Evolutionary conservation across 2,329 filamentous ascomycete species (phyloP).

Genomic region (Ophiobolus disseminans): DNA sequence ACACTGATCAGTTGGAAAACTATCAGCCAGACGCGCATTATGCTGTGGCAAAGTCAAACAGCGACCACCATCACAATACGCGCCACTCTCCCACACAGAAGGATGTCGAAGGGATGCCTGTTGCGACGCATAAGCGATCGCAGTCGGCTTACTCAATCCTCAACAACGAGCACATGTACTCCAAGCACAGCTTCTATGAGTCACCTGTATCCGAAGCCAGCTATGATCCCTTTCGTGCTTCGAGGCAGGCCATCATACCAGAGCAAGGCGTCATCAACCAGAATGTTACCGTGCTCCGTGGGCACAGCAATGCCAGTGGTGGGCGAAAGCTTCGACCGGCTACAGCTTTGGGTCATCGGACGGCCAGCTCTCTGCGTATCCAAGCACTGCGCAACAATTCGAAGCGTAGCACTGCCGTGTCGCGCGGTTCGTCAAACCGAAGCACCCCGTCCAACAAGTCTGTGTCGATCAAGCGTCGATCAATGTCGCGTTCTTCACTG

Average conservation of each 20-base stretch:
- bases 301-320: conserved; percentile 33
- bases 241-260: conserved; percentile 59
- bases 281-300: conserved; percentile 72
- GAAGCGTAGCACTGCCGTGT: conserved; percentile 41
- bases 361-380: conserved; percentile 53
- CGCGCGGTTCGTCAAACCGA: conserved; percentile 41
- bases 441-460: conserved; percentile 39
- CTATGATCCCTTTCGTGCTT: conserved; percentile 85
- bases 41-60: conserved; percentile 77
- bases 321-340: conserved; percentile 47
- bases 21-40: conserved; percentile 72
- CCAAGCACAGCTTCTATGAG: conserved; percentile 58
- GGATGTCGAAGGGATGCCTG: conserved; percentile 46
- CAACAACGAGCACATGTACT: conserved; percentile 60
- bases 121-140: conserved; percentile 51
- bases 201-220: conserved; percentile 63
- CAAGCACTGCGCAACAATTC: conserved; percentile 47
- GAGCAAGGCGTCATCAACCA: conserved; percentile 64
- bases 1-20: conserved; percentile 84
- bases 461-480: conserved; percentile 27
- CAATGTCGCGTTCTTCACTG: conserved; percentile 52
- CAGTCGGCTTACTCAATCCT: conserved; percentile 65
- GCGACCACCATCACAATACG: conserved; percentile 75
- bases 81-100: conserved; percentile 27
- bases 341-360: conserved; percentile 46